Percentiles rank a stretch among this genome's conserved stretches.
phyloP scores from a whole-genome alignment of 2,329 filamentous ascomycete genomes.

The Trichoderma sp. region DNA sequence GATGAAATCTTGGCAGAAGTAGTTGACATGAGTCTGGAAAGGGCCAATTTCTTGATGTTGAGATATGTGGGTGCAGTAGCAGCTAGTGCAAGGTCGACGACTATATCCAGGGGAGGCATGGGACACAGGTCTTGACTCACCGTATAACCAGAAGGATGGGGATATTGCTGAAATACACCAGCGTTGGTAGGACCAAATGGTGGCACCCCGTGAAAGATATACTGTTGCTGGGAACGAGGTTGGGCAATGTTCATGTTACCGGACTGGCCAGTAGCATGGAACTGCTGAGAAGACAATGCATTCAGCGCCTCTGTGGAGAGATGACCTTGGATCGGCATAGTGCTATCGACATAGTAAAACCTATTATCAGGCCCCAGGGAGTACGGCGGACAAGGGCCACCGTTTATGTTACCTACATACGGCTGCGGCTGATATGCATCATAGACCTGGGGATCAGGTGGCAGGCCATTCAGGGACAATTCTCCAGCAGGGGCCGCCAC shows the following conservation, averaged over 20 bases:
- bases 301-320: background rate
- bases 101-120: background rate
- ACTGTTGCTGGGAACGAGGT: constrained; percentile 13
- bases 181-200: background rate
- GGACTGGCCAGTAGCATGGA: background rate
- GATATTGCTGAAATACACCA: background rate
- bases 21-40: background rate
- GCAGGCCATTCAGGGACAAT: constrained; percentile 11
- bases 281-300: constrained; percentile 4
- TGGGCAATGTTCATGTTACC: background rate
- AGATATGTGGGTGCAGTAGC: background rate
- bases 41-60: background rate
- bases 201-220: background rate
- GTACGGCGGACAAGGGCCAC: background rate
- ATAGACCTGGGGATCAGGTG: constrained; percentile 22
- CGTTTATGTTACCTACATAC: background rate
- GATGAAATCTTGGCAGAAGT: background rate
- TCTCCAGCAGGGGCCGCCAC: background rate
- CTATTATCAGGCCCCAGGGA: background rate
- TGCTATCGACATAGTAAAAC: constrained; percentile 16
- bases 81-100: background rate
- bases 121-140: background rate
- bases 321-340: constrained; percentile 22
- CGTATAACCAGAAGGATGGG: background rate
- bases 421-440: constrained; percentile 21